Base-by-base conservation (phyloP, 495 filamentous ascomycete species). In the Tuber brumale region DNA sequence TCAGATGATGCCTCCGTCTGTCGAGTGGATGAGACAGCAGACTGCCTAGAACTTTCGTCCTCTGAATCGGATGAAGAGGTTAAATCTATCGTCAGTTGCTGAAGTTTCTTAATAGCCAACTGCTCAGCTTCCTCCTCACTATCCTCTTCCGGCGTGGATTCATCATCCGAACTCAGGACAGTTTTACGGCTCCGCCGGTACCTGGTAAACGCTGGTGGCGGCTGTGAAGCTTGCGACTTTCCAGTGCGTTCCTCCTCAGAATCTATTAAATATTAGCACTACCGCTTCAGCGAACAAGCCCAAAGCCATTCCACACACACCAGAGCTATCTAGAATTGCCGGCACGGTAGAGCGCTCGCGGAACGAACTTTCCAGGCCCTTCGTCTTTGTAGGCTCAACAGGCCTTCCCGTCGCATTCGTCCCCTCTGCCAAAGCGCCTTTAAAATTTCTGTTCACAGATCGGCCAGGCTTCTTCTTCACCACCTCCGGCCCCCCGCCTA, bases 1-100 rank as follows among this genome's bases (percentile, higher is more conserved):
- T 66, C 77, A n/a, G 77, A 76, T 19, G 42, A 43, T 71, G 4
- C n/a, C 27, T 70, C 21, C 14, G 27, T 69, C 51, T 16, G 37
- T 23, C 21, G 41, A 27, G 27, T 35, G 31, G 57, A 66, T 8
- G 57, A 66, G 27, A 35, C 27, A 16, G 57, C 35, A 35, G 57
- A 27, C 27, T 19, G 12, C 27, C 19, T 35, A 35, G 42, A 18
- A 61, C 31, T 41, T 42, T 69, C 27, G 70, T 41, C 42, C 21
- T 70, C 16, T 69, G 48, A 41, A 19, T 7, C 12, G 14, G 76
- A 45, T 70, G 39, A 41, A 41, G 41, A 66, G 57, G 27, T 66
- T 66, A 66, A 66, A 66, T 66, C 57, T 66, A 66, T 66, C 16
- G 57, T 35, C 27, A 66, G 57, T 19, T 14, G 57, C 16, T 31